Evolutionary conservation across 768 basidiomycete genomes (phyloP).

Genomic region (Amylocystis lapponica): DNA sequence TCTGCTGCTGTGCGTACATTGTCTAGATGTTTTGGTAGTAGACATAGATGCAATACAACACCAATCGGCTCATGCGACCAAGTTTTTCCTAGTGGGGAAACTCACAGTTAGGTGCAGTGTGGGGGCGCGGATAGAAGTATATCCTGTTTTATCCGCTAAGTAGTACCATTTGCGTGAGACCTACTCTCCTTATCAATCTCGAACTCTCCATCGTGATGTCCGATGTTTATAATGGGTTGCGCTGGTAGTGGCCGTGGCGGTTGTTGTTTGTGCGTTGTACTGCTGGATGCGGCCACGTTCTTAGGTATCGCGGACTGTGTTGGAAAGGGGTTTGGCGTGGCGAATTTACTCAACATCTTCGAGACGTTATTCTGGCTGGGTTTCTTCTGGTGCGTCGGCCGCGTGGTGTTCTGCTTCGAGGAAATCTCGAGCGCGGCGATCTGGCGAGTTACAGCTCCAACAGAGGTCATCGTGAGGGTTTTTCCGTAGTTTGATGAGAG

Average conservation of each 20-base stretch:
- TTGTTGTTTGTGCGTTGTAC: constrained; percentile 11
- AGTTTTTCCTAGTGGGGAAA: too few species aligned
- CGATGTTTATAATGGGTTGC: constrained; percentile 57
- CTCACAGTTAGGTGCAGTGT: too few species aligned
- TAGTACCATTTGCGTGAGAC: too few species aligned
- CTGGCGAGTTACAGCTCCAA: constrained; percentile 53
- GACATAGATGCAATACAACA: too few species aligned
- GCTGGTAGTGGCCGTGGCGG: constrained; percentile 2
- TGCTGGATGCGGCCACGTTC: constrained; percentile 12
- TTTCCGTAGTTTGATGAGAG: too few species aligned
- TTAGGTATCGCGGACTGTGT: constrained; percentile 15
- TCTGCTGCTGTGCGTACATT: too few species aligned
- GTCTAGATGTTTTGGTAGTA: too few species aligned
- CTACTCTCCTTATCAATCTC: constrained; percentile 82
- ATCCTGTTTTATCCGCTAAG: too few species aligned
- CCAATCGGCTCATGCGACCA: too few species aligned
- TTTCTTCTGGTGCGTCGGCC: constrained; percentile 40
- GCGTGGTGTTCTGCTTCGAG: constrained; percentile 37
- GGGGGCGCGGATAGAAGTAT: too few species aligned
- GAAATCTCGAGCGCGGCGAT: constrained; percentile 66
- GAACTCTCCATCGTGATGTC: constrained; percentile 94
- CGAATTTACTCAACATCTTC: constrained; percentile 71
- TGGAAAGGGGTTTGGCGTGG: constrained; percentile 49
- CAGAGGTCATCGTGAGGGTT: constrained; percentile 45
- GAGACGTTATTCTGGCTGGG: constrained; percentile 59